phyloP scores from a whole-genome alignment of 305 asterid genomes.

The Solanum hybrid region DNA sequence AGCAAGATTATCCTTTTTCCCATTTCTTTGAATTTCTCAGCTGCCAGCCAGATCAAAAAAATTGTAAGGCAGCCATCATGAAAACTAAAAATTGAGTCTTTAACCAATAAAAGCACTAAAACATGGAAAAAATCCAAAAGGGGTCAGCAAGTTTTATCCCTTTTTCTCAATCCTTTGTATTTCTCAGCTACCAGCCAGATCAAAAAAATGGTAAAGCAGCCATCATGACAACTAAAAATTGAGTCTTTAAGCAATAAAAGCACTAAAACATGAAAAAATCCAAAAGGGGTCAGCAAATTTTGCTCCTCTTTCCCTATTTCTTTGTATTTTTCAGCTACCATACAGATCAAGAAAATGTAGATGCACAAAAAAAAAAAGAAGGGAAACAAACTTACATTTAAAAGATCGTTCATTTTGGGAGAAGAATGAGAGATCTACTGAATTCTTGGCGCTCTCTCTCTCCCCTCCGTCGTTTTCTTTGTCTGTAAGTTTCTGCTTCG shows the following conservation, averaged over 20 bases:
- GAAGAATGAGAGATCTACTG: slow-evolving; percentile 1
- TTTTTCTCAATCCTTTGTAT: background rate
- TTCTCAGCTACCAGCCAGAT: background rate
- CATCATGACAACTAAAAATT: background rate
- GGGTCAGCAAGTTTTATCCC: background rate
- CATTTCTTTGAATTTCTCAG: background rate
- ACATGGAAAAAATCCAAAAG: background rate
- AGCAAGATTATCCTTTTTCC: background rate
- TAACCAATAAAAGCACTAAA: background rate
- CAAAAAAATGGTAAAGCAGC: background rate
- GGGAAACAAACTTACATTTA: background rate
- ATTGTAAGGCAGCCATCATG: background rate
- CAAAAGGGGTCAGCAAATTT: background rate
- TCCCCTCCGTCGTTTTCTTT: background rate
- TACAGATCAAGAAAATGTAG: background rate
- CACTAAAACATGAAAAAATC: background rate
- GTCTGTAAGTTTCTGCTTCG: background rate
- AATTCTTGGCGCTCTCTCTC: background rate
- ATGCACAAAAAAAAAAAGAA: background rate
- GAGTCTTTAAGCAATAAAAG: background rate
- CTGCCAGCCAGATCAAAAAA: background rate
- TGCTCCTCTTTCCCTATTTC: background rate
- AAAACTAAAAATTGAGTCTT: background rate
- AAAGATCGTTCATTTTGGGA: slow-evolving; percentile 8
- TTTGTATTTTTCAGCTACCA: background rate